phyloP scores from a whole-genome alignment of 2,329 filamentous ascomycete species.

The Dactylellina sp. region DNA sequence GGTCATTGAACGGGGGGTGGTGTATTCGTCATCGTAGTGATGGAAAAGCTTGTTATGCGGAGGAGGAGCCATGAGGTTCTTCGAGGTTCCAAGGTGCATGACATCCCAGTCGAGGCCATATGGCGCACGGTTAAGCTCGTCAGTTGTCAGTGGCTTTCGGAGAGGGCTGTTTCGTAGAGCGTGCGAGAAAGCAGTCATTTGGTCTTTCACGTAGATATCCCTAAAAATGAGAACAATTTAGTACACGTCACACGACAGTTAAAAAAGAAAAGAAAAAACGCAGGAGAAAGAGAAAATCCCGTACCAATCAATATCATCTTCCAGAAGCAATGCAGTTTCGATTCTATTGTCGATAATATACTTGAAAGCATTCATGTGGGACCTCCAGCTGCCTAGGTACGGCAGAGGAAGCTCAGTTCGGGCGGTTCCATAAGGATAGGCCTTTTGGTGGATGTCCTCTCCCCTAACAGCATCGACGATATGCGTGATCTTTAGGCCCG shows the following conservation, averaged over 20 bases:
- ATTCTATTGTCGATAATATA: slow-evolving; percentile 54
- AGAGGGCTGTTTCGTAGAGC: slow-evolving; percentile 44
- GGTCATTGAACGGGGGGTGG: slow-evolving; percentile 37
- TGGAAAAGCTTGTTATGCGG: slow-evolving; percentile 50
- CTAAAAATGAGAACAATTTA: slow-evolving; percentile 19
- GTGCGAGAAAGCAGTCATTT: slow-evolving; percentile 37
- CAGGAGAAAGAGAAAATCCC: neutral
- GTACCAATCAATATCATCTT: slow-evolving; percentile 55
- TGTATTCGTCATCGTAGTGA: slow-evolving; percentile 42
- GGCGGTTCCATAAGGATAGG: slow-evolving; percentile 46
- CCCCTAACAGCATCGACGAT: slow-evolving; percentile 51
- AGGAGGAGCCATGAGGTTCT: slow-evolving; percentile 52
- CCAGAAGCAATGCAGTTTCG: slow-evolving; percentile 46
- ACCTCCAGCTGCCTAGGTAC: slow-evolving; percentile 54
- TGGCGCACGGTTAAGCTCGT: slow-evolving; percentile 41
- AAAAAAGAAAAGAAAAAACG: slow-evolving; percentile 7
- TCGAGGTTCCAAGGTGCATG: slow-evolving; percentile 53
- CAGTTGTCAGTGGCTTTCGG: slow-evolving; percentile 45
- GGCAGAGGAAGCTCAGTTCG: slow-evolving; percentile 43
- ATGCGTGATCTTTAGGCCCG: slow-evolving; percentile 38
- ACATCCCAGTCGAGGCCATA: slow-evolving; percentile 57
- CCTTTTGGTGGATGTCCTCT: slow-evolving; percentile 52
- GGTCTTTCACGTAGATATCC: slow-evolving; percentile 53
- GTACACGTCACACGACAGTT: neutral
- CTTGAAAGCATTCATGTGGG: slow-evolving; percentile 54